Base-by-base conservation (phyloP, 192 early-diverging fungal species). In the Backusella tuberculispora region DNA sequence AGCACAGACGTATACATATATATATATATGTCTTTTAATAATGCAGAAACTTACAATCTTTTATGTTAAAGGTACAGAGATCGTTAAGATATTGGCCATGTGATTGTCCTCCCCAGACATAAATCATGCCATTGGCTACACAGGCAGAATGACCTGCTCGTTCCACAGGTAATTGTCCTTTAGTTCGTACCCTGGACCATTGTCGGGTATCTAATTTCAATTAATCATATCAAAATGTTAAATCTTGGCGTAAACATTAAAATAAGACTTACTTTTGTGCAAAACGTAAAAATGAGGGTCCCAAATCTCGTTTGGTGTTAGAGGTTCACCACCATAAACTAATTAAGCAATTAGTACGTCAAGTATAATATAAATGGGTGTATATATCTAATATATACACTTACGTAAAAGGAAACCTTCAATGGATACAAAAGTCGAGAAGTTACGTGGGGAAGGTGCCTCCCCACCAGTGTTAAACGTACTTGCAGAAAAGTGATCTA, bases 141-240 rank as follows among this genome's bases (percentile, higher is more conserved):
- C 80, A 81, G 7, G 81, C 76, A 5, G 85, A 74, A 74, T 88
- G 86, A 24, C 85, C 83, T 34, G 81, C 76, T 24, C 86, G 79
- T 15, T 76, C 80, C 19, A 71, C 56, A 26, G 85, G 85, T 0
- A 79, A 63, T 0, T 77, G 63, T 1, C 78, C 81, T 34, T 82
- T 81, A 19, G 80, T 80, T 29, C 38, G 72, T 17, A 81, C 73
- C 24, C 74, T 79, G 38, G 73, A 71, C 85, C 85, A 86, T 47
- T 86, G 78, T 63, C 83, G 82, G 48, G 74, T 76, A n/a, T 76
- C 84, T 85, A 64, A 60, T n/a, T 26, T 21, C 38, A 40, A 34
- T 40, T 41, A 66, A 7, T n/a, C 12, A 65, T 29, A 71, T 13
- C 19, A 38, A 21, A 15, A 40, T 46, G 66, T 60, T 48, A 24